These are phyloP conservation scores for Blastobotrys illinoisensis DNA, from an alignment of 1,139 yeast species.

Conservation along the genomic window DNA sequence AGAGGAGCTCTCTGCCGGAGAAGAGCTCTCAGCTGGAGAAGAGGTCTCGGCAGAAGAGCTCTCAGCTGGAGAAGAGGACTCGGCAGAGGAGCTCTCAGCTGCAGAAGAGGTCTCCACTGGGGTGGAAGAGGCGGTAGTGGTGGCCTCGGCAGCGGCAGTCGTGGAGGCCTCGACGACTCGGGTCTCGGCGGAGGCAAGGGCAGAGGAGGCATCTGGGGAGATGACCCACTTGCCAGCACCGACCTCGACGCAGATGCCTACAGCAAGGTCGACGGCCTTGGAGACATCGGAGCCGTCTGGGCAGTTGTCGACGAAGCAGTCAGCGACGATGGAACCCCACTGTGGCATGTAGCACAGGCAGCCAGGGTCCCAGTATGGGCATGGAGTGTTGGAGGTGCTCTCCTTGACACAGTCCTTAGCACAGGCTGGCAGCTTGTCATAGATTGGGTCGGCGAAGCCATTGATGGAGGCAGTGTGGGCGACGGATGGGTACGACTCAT, in stretches of 20 bases:
- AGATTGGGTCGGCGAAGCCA: slow-evolving; percentile 49
- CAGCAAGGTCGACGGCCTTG: slow-evolving; percentile 40
- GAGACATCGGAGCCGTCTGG: slow-evolving; percentile 37
- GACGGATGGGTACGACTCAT: neutral
- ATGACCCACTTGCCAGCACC: slow-evolving; percentile 46
- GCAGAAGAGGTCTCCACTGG: neutral
- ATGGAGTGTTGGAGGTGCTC: slow-evolving; percentile 21
- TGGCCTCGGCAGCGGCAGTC: neutral
- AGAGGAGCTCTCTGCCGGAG: neutral
- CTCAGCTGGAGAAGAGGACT: neutral
- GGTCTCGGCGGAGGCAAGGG: slow-evolving; percentile 35
- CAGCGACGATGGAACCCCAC: slow-evolving; percentile 44
- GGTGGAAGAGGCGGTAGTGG: neutral
- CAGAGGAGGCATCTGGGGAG: slow-evolving; percentile 39
- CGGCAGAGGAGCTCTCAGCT: neutral
- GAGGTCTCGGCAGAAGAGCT: neutral
- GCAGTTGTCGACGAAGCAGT: slow-evolving; percentile 42
- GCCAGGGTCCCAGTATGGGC: slow-evolving; percentile 54
- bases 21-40: neutral
- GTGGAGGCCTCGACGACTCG: slow-evolving; percentile 8
- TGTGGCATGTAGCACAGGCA: slow-evolving; percentile 48
- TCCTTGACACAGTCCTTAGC: slow-evolving; percentile 32
- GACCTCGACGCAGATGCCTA: slow-evolving; percentile 35
- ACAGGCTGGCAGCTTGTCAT: slow-evolving; percentile 40
- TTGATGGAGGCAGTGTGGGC: slow-evolving; percentile 35